A percentile compares a stretch with the other conserved stretches of the same genome.
Conservation (phyloP, 768 basidiomycete species). For the Tephrocybe rancida region DNA sequence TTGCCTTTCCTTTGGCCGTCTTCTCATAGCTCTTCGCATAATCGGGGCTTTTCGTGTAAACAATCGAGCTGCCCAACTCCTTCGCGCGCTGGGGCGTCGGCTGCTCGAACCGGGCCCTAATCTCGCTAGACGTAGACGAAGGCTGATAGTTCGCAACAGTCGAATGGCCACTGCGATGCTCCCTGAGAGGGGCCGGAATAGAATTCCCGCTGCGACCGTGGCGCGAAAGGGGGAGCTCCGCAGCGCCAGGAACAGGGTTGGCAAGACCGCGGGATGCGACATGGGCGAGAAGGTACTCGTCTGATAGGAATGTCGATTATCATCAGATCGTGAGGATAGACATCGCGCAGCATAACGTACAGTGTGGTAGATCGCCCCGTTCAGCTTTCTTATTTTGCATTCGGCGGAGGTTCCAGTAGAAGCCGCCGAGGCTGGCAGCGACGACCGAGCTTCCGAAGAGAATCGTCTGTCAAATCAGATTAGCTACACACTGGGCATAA, state of each 20-base stretch:
- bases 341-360: conserved; percentile 19
- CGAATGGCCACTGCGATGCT: conserved; percentile 28
- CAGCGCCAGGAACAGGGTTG: conserved; percentile 12
- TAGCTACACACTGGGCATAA: background rate
- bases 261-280: conserved; percentile 12
- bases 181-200: conserved; percentile 19
- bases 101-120: conserved; percentile 21
- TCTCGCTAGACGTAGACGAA: conserved; percentile 12
- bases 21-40: conserved; percentile 35
- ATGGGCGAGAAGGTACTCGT: conserved; percentile 33
- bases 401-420: conserved; percentile 29
- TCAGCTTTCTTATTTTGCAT: conserved; percentile 28
- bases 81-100: conserved; percentile 33
- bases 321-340: background rate
- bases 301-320: conserved; percentile 14
- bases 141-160: conserved; percentile 28
- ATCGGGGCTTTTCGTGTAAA: conserved; percentile 36
- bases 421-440: conserved; percentile 26
- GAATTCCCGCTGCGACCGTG: conserved; percentile 15
- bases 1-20: background rate
- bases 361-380: conserved; percentile 29
- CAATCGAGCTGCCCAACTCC: conserved; percentile 22
- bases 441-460: conserved; percentile 30
- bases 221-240: conserved; percentile 14
- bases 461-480: conserved; percentile 20